A percentile compares a stretch with the other conserved stretches of the same genome.
These are phyloP conservation scores for Phialocephala subalpina DNA, from an alignment of 2,329 filamentous ascomycete genomes.

Conservation along the genomic window DNA sequence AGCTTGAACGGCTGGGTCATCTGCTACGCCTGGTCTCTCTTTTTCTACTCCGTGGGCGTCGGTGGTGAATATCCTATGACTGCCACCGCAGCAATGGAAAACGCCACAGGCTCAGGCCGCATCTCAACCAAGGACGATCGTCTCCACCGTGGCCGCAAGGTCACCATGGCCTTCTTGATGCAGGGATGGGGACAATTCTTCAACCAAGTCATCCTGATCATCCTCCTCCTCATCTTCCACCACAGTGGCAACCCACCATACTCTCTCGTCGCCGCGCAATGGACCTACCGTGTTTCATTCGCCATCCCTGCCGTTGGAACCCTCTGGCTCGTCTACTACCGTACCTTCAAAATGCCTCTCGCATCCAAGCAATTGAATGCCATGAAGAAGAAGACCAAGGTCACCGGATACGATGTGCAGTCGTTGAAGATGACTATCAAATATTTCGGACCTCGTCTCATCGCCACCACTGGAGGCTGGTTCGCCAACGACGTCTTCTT, in stretches of 20 bases:
- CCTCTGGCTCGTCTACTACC: constrained; percentile 94
- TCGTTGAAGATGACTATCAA: constrained; percentile 81
- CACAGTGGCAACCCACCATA: constrained; percentile 73
- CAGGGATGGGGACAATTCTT: constrained; percentile 97
- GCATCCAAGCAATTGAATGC: constrained; percentile 83
- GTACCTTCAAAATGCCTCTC: constrained; percentile 92
- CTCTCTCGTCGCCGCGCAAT: constrained; percentile 79
- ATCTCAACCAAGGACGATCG: constrained; percentile 92
- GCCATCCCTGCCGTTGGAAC: constrained; percentile 90
- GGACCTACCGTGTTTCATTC: constrained; percentile 92
- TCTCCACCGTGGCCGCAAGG: constrained; percentile 93
- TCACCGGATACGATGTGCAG: constrained; percentile 91
- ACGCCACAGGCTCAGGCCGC: constrained; percentile 84
- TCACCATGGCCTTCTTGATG: constrained; percentile 96
- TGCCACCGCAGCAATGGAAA: constrained; percentile 93
- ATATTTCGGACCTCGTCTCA: constrained; percentile 85
- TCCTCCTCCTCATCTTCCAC: constrained; percentile 89
- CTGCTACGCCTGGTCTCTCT: constrained; percentile 93
- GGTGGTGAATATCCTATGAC: constrained; percentile 97
- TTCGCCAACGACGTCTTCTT: constrained; percentile 99
- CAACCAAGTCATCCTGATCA: constrained; percentile 90
- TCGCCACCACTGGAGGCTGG: constrained; percentile 90
- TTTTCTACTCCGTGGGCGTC: constrained; percentile 82
- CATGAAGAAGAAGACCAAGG: constrained; percentile 85
- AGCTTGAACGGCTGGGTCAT: constrained; percentile 95